phyloP scores from a whole-genome alignment of 768 basidiomycete genomes.

The Russula compacta region DNA sequence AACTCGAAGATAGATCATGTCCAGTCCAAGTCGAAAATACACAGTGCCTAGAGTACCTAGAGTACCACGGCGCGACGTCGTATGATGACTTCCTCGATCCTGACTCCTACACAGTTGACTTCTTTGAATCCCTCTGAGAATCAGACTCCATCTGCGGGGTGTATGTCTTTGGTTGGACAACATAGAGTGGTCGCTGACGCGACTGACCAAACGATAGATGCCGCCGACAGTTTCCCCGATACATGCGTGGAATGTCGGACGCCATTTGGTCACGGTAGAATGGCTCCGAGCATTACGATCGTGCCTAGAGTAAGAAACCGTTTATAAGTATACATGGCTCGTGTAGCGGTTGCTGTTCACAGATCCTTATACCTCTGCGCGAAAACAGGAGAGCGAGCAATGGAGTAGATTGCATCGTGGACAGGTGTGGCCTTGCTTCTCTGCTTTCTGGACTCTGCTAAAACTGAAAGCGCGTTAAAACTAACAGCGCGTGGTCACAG shows the following conservation, averaged over 20 bases:
- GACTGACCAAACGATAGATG: slow-evolving; percentile 41
- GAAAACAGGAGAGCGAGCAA: slow-evolving; percentile 74
- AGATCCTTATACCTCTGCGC: slow-evolving; percentile 32
- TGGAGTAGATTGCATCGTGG: slow-evolving; percentile 74
- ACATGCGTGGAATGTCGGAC: slow-evolving; percentile 54
- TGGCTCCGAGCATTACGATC: slow-evolving; percentile 67
- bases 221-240: slow-evolving; percentile 63
- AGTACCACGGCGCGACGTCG: too few species aligned
- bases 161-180: background rate
- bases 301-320: slow-evolving; percentile 32
- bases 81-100: background rate
- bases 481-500: too few species aligned
- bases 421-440: too few species aligned
- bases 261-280: slow-evolving; percentile 77
- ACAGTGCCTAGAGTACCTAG: too few species aligned
- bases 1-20: too few species aligned
- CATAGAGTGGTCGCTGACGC: background rate
- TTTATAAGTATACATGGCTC: background rate
- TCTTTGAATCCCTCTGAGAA: background rate
- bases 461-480: too few species aligned
- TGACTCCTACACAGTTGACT: background rate
- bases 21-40: too few species aligned
- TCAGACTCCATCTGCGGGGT: slow-evolving; percentile 4
- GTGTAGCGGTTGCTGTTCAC: background rate
- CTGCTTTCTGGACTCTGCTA: too few species aligned